Evolutionary conservation across 768 basidiomycete species (phyloP), one percentile per base, ranked within the genome.

Genomic region (Hortiboletus flavorubellus): DNA sequence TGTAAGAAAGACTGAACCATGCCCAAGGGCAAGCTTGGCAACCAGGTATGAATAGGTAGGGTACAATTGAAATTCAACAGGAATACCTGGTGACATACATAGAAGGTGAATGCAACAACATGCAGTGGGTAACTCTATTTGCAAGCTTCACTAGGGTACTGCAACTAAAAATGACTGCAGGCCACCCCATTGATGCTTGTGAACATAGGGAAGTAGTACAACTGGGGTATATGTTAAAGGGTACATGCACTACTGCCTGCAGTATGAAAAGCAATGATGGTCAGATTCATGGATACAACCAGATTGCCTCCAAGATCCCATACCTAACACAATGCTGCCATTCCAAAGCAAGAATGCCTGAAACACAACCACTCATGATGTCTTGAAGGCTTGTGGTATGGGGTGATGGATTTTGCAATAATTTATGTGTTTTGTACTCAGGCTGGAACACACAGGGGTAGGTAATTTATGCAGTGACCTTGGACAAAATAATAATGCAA

Each of bases 241-340:
- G 87, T 64, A 89, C 75, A 72, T 98, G 89, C 82, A 75, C 94
- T 94, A 76, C 98, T 94, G 21, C 95, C 94, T 96, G 53, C 34
- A 61, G 52, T 50, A 51, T 35, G 45, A 56, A 39, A 53, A 47
- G 54, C 56, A 59, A 21, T 21, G 21, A 43, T 40, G 46, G 50
- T 66, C 57, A 63, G 57, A 64, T 61, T 61, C 50, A 48, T 48
- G 44, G 30, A 51, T 31, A 49, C 44, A 43, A 42, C 39, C 49
- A 58, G 38, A 58, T 52, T 57, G 61, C 43, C 34, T 37, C 61
- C 59, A 51, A 50, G 45, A 65, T 51, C 72, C 44, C 81, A 51
- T 63, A 94, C 94, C 95, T 34, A 98, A 76, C 14, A 96, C 95
- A 63, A 98, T 90, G 35, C 93, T 93, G n/a, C 83, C 92, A 64